Percentiles rank a stretch among this genome's conserved stretches.
Conservation (phyloP, 2,329 filamentous ascomycete genomes). For the Diplodia scrobiculata region DNA sequence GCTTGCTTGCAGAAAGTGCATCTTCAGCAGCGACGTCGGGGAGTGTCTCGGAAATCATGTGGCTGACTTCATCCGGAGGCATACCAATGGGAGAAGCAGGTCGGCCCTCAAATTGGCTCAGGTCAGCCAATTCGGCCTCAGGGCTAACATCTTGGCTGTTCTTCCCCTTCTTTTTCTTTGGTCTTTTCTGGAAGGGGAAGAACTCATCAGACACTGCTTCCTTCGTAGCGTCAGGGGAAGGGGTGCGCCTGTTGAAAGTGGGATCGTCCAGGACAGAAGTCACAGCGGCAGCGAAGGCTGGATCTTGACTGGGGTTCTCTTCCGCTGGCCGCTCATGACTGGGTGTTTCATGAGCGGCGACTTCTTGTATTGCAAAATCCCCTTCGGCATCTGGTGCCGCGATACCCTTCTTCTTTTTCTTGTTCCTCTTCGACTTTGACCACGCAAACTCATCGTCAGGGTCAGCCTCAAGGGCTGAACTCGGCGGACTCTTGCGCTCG, state of each 20-base stretch:
- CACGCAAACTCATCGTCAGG: slow-evolving; percentile 31
- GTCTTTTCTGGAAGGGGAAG: slow-evolving; percentile 34
- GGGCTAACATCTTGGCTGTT: slow-evolving; percentile 31
- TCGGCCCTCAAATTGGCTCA: not conserved
- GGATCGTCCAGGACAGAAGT: slow-evolving; percentile 45
- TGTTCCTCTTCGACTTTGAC: slow-evolving; percentile 36
- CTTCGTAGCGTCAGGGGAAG: slow-evolving; percentile 28
- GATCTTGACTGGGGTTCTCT: not conserved
- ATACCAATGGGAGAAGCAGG: not conserved
- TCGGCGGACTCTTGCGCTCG: slow-evolving; percentile 39
- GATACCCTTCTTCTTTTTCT: slow-evolving; percentile 34
- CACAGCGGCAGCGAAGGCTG: slow-evolving; percentile 41
- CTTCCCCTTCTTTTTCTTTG: slow-evolving; percentile 40
- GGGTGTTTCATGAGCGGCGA: not conserved
- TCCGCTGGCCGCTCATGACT: not conserved
- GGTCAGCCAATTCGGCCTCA: not conserved
- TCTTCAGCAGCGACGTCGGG: not conserved
- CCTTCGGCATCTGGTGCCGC: not conserved
- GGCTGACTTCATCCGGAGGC: not conserved
- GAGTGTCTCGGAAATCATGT: not conserved
- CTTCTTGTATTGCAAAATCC: slow-evolving; percentile 7
- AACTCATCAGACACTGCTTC: slow-evolving; percentile 38
- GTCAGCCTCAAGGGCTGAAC: slow-evolving; percentile 36
- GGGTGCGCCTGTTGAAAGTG: slow-evolving; percentile 35
- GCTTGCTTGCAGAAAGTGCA: too few relatives aligned